These are phyloP conservation scores for Allantophomopsis lycopodina DNA, from an alignment of 2,329 filamentous ascomycete species.

Conservation along the genomic window DNA sequence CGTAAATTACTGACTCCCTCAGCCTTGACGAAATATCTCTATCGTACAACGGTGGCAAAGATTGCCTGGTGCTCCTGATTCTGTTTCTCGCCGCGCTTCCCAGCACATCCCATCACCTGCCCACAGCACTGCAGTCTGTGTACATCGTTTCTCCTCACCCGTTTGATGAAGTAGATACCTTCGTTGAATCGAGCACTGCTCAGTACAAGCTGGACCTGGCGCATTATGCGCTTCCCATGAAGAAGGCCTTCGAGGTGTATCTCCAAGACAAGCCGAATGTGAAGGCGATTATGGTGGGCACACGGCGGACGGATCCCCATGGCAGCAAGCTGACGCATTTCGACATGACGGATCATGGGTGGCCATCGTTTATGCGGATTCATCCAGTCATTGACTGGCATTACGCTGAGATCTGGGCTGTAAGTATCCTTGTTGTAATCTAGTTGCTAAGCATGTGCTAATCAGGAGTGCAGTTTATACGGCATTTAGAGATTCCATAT, in stretches of 20 bases:
- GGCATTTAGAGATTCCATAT: conserved; percentile 67
- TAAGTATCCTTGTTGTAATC: conserved; percentile 30
- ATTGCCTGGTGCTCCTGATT: conserved; percentile 85
- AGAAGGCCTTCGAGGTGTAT: conserved; percentile 66
- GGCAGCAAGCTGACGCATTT: conserved; percentile 69
- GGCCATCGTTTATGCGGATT: conserved; percentile 85
- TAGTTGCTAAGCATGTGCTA: not conserved
- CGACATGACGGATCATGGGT: conserved; percentile 74
- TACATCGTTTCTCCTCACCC: conserved; percentile 81
- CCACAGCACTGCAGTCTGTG: conserved; percentile 53
- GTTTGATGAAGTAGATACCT: conserved; percentile 75
- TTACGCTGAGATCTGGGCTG: conserved; percentile 87
- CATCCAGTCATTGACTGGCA: conserved; percentile 98
- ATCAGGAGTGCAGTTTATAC: conserved; percentile 48
- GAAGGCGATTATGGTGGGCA: conserved; percentile 75
- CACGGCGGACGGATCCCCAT: conserved; percentile 83
- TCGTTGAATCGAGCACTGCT: conserved; percentile 53
- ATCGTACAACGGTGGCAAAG: conserved; percentile 96
- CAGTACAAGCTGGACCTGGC: conserved; percentile 65
- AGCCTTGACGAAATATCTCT: conserved; percentile 71
- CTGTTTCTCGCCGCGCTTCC: conserved; percentile 61
- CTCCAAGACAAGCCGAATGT: conserved; percentile 49
- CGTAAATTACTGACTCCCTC: not conserved
- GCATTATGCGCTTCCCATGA: conserved; percentile 69
- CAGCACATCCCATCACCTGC: conserved; percentile 14